Conservation (phyloP, 352 stramenopile species). For the Pythium scleroteichum region DNA sequence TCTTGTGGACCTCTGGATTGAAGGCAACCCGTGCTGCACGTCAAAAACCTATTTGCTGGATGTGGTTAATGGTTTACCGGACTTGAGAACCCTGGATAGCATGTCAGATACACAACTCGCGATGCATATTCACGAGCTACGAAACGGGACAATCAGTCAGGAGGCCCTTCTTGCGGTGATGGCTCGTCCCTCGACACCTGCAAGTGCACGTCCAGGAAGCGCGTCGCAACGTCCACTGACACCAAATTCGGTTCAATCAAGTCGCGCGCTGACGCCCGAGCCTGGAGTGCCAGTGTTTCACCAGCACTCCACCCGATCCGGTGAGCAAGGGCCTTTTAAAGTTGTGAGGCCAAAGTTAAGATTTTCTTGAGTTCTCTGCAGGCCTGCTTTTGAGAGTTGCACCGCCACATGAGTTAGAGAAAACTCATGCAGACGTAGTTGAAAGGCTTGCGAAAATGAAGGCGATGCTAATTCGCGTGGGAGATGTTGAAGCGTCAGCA, state of each 20-base stretch:
- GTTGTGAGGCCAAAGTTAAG: too few relatives aligned
- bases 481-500: not conserved
- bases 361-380: conserved; percentile 42
- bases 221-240: conserved; percentile 40
- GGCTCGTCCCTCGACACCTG: conserved; percentile 40
- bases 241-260: conserved; percentile 4
- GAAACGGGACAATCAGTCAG: conserved; percentile 41
- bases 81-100: conserved; percentile 64
- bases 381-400: conserved; percentile 54
- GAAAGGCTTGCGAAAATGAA: conserved; percentile 64
- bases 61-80: conserved; percentile 38
- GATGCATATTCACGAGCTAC: conserved; percentile 43
- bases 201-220: conserved; percentile 35
- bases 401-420: conserved; percentile 43
- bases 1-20: conserved; percentile 67
- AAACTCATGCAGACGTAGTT: conserved; percentile 49
- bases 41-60: conserved; percentile 66
- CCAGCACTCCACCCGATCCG: conserved; percentile 38
- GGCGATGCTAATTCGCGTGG: conserved; percentile 45
- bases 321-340: too few relatives aligned
- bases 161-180: conserved; percentile 29
- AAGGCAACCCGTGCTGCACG: conserved; percentile 66
- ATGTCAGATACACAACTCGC: conserved; percentile 53
- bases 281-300: conserved; percentile 48
- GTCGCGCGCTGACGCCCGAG: conserved; percentile 14